Percentiles rank a stretch among this genome's conserved stretches.
Evolutionary conservation across 768 basidiomycete species (phyloP).

Genomic region (Lentinula boryana): DNA sequence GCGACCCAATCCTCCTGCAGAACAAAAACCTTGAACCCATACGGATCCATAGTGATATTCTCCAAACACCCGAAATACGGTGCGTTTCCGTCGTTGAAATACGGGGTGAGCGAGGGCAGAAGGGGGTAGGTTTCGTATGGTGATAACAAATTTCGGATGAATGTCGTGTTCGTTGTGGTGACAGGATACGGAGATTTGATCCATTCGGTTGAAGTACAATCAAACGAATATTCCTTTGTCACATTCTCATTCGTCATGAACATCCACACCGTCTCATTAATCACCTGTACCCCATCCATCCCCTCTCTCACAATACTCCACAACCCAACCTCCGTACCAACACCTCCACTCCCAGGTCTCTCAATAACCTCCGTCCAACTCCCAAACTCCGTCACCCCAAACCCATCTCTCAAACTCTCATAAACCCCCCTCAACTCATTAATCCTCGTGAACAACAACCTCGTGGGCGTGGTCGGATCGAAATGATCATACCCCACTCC

Average conservation of each 20-base stretch:
- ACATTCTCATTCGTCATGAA: constrained; percentile 82
- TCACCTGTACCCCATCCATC: constrained; percentile 44
- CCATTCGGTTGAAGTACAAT: constrained; percentile 57
- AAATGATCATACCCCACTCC: constrained; percentile 96
- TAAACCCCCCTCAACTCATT: constrained; percentile 63
- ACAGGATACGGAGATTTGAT: constrained; percentile 74
- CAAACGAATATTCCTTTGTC: constrained; percentile 56
- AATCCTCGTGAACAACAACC: constrained; percentile 71
- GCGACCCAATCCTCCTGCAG: constrained; percentile 60
- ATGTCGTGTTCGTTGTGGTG: constrained; percentile 24
- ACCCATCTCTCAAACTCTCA: constrained; percentile 78
- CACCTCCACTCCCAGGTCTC: constrained; percentile 80
- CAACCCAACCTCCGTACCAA: constrained; percentile 80
- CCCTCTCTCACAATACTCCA: constrained; percentile 75
- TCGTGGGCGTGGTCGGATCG: constrained; percentile 78
- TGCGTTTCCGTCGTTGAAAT: constrained; percentile 46
- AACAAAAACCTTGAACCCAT: constrained; percentile 79
- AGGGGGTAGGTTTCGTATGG: constrained; percentile 82
- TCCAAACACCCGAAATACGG: constrained; percentile 75
- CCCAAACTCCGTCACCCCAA: constrained; percentile 73
- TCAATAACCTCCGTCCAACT: constrained; percentile 80
- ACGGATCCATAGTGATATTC: constrained; percentile 60
- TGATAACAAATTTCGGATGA: constrained; percentile 69
- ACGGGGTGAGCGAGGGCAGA: constrained; percentile 58
- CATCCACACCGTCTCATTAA: constrained; percentile 70